Evolutionary conservation across 2,329 filamentous ascomycete species (phyloP).

Genomic region (Sporothrix brunneoviolacea): DNA sequence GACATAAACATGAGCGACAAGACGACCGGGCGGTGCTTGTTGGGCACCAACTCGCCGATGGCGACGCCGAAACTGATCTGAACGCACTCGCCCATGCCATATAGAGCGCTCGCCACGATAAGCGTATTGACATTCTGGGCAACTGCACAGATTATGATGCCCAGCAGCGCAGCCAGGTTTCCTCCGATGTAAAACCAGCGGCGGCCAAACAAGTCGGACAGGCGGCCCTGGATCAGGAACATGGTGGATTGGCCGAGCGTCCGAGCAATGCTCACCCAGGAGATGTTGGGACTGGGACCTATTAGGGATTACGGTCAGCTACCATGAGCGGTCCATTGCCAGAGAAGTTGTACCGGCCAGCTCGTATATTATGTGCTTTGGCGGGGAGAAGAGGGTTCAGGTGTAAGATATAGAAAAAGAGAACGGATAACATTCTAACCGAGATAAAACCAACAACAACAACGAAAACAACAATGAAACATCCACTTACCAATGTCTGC

Average conservation of each 20-base stretch:
- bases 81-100: slow-evolving; percentile 30
- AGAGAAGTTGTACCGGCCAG: no score
- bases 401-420: neutral
- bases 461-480: no score
- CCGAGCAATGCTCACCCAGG: slow-evolving; percentile 31
- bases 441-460: no score
- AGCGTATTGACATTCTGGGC: slow-evolving; percentile 29
- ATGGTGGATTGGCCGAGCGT: slow-evolving; percentile 31
- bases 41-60: slow-evolving; percentile 35
- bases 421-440: no score
- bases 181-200: slow-evolving; percentile 35
- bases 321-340: no score
- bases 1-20: slow-evolving; percentile 30
- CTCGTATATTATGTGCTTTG: no score
- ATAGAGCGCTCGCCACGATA: slow-evolving; percentile 30
- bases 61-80: slow-evolving; percentile 33
- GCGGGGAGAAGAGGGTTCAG: neutral
- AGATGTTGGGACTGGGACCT: slow-evolving; percentile 28
- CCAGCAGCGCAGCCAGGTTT: slow-evolving; percentile 30
- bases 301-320: neutral
- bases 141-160: slow-evolving; percentile 29
- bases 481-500: slow-evolving; percentile 9
- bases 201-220: slow-evolving; percentile 33
- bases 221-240: slow-evolving; percentile 30
- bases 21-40: slow-evolving; percentile 33